These are phyloP conservation scores for Malbranchea cinnamomea DNA, from an alignment of 2,329 filamentous ascomycete genomes.

Conservation along the genomic window DNA sequence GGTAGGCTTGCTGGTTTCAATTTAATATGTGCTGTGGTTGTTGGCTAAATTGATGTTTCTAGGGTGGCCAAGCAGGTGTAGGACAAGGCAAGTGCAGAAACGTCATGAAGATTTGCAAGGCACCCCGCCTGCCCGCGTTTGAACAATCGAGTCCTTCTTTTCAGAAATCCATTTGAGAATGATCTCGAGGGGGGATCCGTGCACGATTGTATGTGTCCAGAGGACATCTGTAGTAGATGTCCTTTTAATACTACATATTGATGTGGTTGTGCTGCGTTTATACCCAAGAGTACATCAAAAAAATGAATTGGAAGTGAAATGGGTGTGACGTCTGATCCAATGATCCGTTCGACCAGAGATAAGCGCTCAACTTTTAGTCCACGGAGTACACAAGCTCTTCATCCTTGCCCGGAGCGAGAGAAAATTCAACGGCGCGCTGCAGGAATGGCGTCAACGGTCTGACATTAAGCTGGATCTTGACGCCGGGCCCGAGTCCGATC, in stretches of 20 bases:
- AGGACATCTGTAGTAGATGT: too few species aligned
- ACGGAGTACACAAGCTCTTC: slow-evolving; percentile 17
- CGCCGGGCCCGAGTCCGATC: slow-evolving; percentile 7
- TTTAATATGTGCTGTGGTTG: too few species aligned
- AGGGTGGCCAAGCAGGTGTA: slow-evolving; percentile 19
- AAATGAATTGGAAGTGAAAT: too few species aligned
- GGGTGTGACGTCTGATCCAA: not conserved
- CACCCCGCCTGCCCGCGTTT: too few species aligned
- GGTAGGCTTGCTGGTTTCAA: slow-evolving; percentile 10
- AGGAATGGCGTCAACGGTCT: slow-evolving; percentile 13
- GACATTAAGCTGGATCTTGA: slow-evolving; percentile 8
- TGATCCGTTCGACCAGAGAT: slow-evolving; percentile 13
- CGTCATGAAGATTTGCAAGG: too few species aligned
- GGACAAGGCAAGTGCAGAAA: slow-evolving; percentile 12
- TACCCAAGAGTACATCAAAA: too few species aligned
- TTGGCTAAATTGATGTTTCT: not conserved
- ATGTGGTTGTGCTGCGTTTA: too few species aligned
- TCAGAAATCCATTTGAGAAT: too few species aligned
- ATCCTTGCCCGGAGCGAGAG: slow-evolving; percentile 15
- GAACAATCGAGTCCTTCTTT: too few species aligned
- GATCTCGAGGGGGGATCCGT: too few species aligned
- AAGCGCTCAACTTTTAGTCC: slow-evolving; percentile 17
- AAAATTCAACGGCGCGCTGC: slow-evolving; percentile 13
- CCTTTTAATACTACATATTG: too few species aligned
- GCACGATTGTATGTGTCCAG: too few species aligned